Conservation (phyloP, 441 rosid genomes). For the Kokia cookei region DNA sequence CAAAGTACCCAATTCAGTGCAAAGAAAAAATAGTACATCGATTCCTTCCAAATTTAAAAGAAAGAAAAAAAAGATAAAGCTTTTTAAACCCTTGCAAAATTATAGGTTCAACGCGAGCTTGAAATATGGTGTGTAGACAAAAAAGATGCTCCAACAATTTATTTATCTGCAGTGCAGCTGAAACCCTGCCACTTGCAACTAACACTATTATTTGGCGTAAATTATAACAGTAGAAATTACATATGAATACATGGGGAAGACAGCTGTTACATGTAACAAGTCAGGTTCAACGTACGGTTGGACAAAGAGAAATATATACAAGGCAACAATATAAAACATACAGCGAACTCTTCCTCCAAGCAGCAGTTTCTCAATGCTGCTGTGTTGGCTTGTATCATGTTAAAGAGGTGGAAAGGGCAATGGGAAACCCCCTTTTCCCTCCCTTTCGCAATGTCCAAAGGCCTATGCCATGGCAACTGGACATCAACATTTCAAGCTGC, state of each 20-base stretch:
- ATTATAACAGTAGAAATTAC: constrained; percentile 20
- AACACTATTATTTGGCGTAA: background rate
- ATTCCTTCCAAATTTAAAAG: too few species aligned
- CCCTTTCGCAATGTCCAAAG: background rate
- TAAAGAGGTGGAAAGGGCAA: background rate
- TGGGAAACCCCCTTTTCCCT: constrained; percentile 1
- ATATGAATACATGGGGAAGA: constrained; percentile 5
- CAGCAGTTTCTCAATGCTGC: constrained; percentile 37
- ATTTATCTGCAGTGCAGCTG: constrained; percentile 18
- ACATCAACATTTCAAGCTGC: background rate
- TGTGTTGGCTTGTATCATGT: constrained; percentile 64
- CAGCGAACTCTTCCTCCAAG: constrained; percentile 41
- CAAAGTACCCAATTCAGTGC: too few species aligned
- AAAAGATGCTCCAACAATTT: background rate
- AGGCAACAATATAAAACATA: constrained; percentile 48
- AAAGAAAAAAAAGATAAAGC: too few species aligned
- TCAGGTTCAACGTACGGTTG: background rate
- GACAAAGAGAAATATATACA: constrained; percentile 18
- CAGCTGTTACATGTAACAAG: background rate
- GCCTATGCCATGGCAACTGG: background rate
- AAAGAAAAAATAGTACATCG: too few species aligned
- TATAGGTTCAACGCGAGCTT: too few species aligned
- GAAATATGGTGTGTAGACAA: background rate
- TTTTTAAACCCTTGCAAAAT: too few species aligned
- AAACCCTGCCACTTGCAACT: constrained; percentile 2